phyloP scores from a whole-genome alignment of 2,329 filamentous ascomycete genomes.

The Amauroascus niger region DNA sequence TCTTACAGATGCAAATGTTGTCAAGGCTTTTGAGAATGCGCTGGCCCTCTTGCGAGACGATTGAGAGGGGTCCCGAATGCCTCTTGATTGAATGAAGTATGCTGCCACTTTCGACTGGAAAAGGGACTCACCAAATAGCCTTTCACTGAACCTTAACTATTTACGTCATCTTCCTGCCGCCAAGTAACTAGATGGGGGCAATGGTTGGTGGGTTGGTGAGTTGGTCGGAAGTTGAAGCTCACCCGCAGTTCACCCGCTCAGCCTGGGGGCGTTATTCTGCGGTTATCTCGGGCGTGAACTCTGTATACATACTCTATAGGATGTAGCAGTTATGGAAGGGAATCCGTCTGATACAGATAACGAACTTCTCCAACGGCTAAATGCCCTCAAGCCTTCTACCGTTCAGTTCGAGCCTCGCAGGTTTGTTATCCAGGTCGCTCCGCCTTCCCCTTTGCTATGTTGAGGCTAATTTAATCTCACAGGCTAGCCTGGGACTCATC shows the following conservation, averaged over 20 bases:
- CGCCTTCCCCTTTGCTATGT: slow-evolving; percentile 3
- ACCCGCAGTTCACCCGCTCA: neutral
- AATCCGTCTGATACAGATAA: slow-evolving; percentile 20
- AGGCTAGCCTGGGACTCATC: neutral
- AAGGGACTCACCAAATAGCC: too few relatives aligned
- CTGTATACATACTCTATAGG: slow-evolving; percentile 1
- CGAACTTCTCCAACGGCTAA: slow-evolving; percentile 26
- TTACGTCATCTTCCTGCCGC: slow-evolving; percentile 13
- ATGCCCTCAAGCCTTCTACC: slow-evolving; percentile 27
- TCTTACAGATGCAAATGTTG: slow-evolving; percentile 36
- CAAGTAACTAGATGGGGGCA: neutral
- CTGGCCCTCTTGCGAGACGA: slow-evolving; percentile 35
- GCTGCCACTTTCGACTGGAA: too few relatives aligned
- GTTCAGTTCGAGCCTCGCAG: slow-evolving; percentile 25
- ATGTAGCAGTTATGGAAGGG: slow-evolving; percentile 17
- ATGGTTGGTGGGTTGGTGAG: neutral
- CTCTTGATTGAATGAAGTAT: neutral
- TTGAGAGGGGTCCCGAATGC: slow-evolving; percentile 14
- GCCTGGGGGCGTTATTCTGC: neutral
- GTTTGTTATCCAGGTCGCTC: slow-evolving; percentile 16
- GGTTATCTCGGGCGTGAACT: neutral
- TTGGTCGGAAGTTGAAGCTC: neutral
- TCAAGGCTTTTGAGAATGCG: slow-evolving; percentile 41
- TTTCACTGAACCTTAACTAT: neutral
- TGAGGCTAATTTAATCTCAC: slow-evolving; percentile 4